These are phyloP conservation scores for Betula pendula DNA, from an alignment of 306 rosid genomes.

Conservation along the genomic window DNA sequence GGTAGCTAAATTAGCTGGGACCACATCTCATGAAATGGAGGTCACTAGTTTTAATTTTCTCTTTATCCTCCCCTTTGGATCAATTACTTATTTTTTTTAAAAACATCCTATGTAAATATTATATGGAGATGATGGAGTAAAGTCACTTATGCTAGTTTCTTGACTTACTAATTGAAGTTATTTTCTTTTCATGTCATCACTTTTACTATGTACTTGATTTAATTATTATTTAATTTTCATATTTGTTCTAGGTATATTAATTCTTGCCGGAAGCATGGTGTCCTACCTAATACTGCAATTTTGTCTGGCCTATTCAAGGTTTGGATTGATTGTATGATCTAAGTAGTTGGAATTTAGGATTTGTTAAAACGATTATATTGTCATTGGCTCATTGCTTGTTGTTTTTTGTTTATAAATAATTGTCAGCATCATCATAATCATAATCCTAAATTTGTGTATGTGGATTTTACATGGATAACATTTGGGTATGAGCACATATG, in stretches of 20 bases:
- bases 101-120: background rate
- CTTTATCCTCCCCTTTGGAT: no score
- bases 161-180: conserved; percentile 7
- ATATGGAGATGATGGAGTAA: conserved; percentile 1
- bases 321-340: conserved; percentile 21
- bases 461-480: background rate
- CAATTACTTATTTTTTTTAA: no score
- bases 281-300: conserved; percentile 54
- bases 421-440: background rate
- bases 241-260: conserved; percentile 60
- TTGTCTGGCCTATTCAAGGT: conserved; percentile 66
- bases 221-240: conserved; percentile 9
- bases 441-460: background rate
- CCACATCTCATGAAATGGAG: no score
- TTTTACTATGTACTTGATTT: background rate
- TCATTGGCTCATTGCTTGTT: background rate
- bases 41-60: no score
- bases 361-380: background rate
- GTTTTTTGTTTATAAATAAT: background rate
- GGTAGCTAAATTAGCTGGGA: no score
- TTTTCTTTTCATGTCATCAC: background rate
- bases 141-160: conserved; percentile 5
- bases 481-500: background rate
- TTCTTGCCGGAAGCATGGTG: conserved; percentile 64
- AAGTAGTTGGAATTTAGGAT: background rate